These are phyloP conservation scores for Lentinus polychrous DNA, from an alignment of 1,284 basidiomycete species.

Conservation along the genomic window DNA sequence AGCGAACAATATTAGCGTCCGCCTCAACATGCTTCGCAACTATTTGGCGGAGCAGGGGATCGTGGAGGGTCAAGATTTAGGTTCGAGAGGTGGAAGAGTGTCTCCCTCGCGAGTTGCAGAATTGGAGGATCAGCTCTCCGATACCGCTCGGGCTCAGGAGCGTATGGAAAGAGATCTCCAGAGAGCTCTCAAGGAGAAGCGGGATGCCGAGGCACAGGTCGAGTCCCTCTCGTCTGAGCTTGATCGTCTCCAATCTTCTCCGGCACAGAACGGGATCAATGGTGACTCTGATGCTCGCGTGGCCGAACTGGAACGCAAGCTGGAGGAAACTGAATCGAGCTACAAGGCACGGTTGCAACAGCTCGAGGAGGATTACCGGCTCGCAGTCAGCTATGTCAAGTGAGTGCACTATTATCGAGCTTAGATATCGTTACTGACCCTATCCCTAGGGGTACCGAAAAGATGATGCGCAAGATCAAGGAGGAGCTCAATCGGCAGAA, in stretches of 20 bases:
- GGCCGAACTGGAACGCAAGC: constrained; percentile 62
- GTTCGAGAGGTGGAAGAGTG: constrained; percentile 35
- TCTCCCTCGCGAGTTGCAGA: constrained; percentile 54
- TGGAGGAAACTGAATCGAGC: constrained; percentile 72
- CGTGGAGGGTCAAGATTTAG: constrained; percentile 62
- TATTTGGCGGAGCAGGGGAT: constrained; percentile 89
- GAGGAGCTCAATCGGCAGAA: constrained; percentile 91
- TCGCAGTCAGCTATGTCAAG: constrained; percentile 90
- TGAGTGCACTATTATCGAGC: constrained; percentile 34
- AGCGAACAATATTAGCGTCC: constrained; percentile 68
- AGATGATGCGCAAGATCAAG: constrained; percentile 97
- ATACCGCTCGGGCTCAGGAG: constrained; percentile 67
- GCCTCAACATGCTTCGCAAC: constrained; percentile 76
- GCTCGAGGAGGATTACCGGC: constrained; percentile 93
- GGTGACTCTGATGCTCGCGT: constrained; percentile 45
- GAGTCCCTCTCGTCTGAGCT: constrained; percentile 59
- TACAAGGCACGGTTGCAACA: constrained; percentile 76
- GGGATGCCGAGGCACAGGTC: constrained; percentile 69
- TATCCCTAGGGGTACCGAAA: constrained; percentile 84
- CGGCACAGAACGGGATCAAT: constrained; percentile 26
- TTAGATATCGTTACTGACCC: constrained; percentile 18
- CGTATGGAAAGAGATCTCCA: constrained; percentile 67
- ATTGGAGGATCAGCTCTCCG: constrained; percentile 70
- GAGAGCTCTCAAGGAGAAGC: constrained; percentile 54
- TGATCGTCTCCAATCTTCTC: constrained; percentile 51